A percentile compares a stretch with the other conserved stretches of the same genome.
Evolutionary conservation across 257 asterid genomes (phyloP).

Genomic region (Penstemon davidsonii): DNA sequence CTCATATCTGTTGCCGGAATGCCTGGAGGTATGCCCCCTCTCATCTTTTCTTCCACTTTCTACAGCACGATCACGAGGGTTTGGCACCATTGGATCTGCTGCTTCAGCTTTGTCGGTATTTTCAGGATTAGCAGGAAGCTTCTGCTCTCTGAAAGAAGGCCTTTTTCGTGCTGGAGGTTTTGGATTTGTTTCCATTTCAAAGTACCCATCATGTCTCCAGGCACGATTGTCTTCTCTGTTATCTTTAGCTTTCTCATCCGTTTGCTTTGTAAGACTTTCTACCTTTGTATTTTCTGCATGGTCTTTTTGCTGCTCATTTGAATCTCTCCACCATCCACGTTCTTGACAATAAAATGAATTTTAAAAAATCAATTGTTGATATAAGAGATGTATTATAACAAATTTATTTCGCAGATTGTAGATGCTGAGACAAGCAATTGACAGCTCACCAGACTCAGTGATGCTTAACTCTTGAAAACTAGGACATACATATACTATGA

Average conservation of each 20-base stretch:
- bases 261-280: constrained; percentile 37
- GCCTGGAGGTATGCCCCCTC: constrained; percentile 39
- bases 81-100: constrained; percentile 36
- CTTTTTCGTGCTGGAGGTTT: constrained; percentile 58
- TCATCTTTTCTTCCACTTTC: constrained; percentile 47
- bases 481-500: no score
- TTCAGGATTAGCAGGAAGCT: constrained; percentile 51
- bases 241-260: constrained; percentile 50
- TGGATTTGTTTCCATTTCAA: constrained; percentile 57
- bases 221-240: constrained; percentile 39
- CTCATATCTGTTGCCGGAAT: constrained; percentile 41
- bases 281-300: constrained; percentile 31
- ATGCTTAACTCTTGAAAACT: background rate
- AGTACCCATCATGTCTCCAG: constrained; percentile 80
- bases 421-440: background rate
- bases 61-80: constrained; percentile 33
- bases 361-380: constrained; percentile 14
- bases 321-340: constrained; percentile 74
- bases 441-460: background rate
- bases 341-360: constrained; percentile 43
- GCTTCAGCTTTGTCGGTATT: constrained; percentile 38
- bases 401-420: background rate
- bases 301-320: constrained; percentile 44
- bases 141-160: constrained; percentile 79
- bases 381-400: constrained; percentile 7